A percentile compares a stretch with the other conserved stretches of the same genome.
These are phyloP conservation scores for Medicago ruthenica DNA, from an alignment of 306 rosid species.

Conservation along the genomic window DNA sequence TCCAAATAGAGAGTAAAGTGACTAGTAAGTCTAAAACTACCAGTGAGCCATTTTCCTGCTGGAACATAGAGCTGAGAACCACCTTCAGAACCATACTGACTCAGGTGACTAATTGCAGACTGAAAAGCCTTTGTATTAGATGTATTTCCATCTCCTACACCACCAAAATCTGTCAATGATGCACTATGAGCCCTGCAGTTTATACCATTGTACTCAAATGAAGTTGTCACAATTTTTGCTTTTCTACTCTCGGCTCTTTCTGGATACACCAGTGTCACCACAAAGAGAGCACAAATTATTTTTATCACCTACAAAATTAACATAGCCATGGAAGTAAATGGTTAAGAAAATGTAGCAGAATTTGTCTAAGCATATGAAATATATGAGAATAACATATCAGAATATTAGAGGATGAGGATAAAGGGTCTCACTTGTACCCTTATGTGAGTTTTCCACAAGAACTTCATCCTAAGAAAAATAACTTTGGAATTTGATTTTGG, in stretches of 20 bases:
- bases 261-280: constrained; percentile 48
- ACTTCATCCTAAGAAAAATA: constrained; percentile 41
- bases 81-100: constrained; percentile 68
- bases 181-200: constrained; percentile 78
- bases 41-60: constrained; percentile 86
- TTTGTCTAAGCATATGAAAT: background rate
- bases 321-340: constrained; percentile 22
- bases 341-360: background rate
- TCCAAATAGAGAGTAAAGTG: constrained; percentile 80
- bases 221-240: constrained; percentile 39
- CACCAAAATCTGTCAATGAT: constrained; percentile 79
- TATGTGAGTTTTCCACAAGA: constrained; percentile 40
- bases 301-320: constrained; percentile 42
- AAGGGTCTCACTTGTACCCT: constrained; percentile 39
- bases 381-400: constrained; percentile 21
- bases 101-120: constrained; percentile 60
- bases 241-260: constrained; percentile 59
- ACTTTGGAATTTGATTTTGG: constrained; percentile 30
- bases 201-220: constrained; percentile 66
- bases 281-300: constrained; percentile 7
- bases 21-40: constrained; percentile 77
- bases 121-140: constrained; percentile 81
- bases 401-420: constrained; percentile 22
- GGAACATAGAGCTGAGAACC: constrained; percentile 81
- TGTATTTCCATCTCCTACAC: constrained; percentile 82